Percentiles rank a stretch among this genome's conserved stretches.
Conservation (phyloP, 129 eudicot species). For the Pseudognaphalium luteoalbum region DNA sequence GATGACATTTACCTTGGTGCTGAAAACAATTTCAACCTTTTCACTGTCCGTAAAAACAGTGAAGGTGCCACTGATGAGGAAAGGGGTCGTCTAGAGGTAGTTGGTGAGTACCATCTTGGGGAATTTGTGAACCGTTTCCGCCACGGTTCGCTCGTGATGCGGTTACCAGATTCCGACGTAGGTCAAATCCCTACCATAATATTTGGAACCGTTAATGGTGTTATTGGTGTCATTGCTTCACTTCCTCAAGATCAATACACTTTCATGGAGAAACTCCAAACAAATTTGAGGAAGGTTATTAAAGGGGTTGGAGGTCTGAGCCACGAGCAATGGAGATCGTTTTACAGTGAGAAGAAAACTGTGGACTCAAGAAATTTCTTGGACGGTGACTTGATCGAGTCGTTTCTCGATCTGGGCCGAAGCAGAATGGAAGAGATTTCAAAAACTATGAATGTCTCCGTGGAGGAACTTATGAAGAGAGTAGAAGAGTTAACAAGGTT, state of each 20-base stretch:
- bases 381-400: slow-evolving; percentile 96
- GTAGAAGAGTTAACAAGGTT: slow-evolving; percentile 95
- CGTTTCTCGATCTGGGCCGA: slow-evolving; percentile 84
- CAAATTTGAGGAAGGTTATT: slow-evolving; percentile 76
- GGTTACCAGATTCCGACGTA: slow-evolving; percentile 83
- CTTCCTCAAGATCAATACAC: slow-evolving; percentile 79
- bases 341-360: slow-evolving; percentile 90
- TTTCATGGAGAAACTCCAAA: slow-evolving; percentile 82
- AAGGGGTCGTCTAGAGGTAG: slow-evolving; percentile 91
- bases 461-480: slow-evolving; percentile 93
- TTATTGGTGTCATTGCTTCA: slow-evolving; percentile 93
- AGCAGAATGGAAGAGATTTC: slow-evolving; percentile 81
- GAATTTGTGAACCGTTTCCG: slow-evolving; percentile 86
- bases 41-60: slow-evolving; percentile 91
- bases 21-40: slow-evolving; percentile 83
- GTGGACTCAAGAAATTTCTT: slow-evolving; percentile 77
- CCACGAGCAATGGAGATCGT: slow-evolving; percentile 97
- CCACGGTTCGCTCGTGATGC: slow-evolving; percentile 97
- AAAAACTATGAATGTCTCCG: slow-evolving; percentile 67
- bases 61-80: slow-evolving; percentile 99
- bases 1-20: slow-evolving; percentile 94
- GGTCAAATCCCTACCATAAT: slow-evolving; percentile 86
- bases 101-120: slow-evolving; percentile 94
- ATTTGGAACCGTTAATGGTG: slow-evolving; percentile 91
- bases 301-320: slow-evolving; percentile 96